Evolutionary conservation across 2,329 filamentous ascomycete genomes (phyloP), one percentile per base, ranked within the genome.

Genomic region (Chrysoporthe cubensis): DNA sequence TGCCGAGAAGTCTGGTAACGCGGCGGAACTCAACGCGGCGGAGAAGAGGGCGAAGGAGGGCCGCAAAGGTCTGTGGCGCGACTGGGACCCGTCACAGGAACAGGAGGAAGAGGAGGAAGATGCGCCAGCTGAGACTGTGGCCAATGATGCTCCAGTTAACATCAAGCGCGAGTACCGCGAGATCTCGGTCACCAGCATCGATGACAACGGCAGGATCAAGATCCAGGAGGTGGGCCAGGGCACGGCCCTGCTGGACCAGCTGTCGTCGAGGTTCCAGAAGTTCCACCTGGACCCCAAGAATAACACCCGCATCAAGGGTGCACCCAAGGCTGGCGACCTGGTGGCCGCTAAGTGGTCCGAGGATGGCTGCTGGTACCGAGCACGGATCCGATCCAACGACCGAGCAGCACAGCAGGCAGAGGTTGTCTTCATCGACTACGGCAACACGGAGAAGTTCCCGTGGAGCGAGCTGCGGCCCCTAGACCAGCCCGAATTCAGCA

Each of bases 281-380:
- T 97, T 97, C 85, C 94, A 99, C 80, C 77, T 95, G 65, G 94
- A 93, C 80, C 87, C 92, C 58, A 85, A 91, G 73, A 97, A 97
- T 83, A 91, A 87, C 75, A 88, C 89, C 69, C 83, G 91, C 18
- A 85, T 98, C 56, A 82, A 87, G 58, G 88, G 89, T 58, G 87
- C 92, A 26, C 95, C 96, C 70, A 97, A 97, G 84, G 88, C 93
- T 1, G 96, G 96, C 71, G 94, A 98, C 72, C 90, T 91, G 69
- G 95, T 99, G 37, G 91, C 95, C 1, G 95, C 95, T 74, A 91
- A 92, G 77, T 99, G 98, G 83, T 91, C 90, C 7, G 90, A 90
- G 64, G 96, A 99, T 76, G 88, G 90, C 69, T 89, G 96, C 73
- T 99, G 95, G 95, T 99, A 99, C 83, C 92, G 96, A 70, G 96